Conservation (phyloP, 805 yeast species). For the Blastobotrys peoriensis region DNA sequence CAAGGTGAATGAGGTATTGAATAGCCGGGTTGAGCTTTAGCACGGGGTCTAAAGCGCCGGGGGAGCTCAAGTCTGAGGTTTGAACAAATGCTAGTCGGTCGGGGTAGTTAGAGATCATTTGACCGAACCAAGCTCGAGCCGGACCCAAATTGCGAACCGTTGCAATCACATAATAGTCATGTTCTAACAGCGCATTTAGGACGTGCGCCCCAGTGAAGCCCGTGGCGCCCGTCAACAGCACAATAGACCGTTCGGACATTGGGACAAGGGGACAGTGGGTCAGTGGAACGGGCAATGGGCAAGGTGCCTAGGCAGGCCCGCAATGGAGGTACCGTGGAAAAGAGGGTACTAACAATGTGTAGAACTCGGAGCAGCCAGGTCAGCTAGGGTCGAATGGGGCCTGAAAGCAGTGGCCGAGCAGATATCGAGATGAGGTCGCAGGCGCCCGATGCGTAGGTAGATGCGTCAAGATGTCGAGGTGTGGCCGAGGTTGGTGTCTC, state of each 20-base stretch:
- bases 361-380: too few species aligned
- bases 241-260: neutral
- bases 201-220: constrained; percentile 47
- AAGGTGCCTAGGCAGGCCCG: too few species aligned
- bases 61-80: constrained; percentile 40
- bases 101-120: constrained; percentile 27
- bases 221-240: constrained; percentile 45
- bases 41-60: constrained; percentile 33
- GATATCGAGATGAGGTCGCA: too few species aligned
- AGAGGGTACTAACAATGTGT: too few species aligned
- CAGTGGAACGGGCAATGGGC: too few species aligned
- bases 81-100: constrained; percentile 37
- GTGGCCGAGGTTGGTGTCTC: too few species aligned
- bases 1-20: constrained; percentile 52
- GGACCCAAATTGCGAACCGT: constrained; percentile 39
- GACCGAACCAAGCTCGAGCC: constrained; percentile 19
- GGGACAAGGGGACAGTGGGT: too few species aligned
- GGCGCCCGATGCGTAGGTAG: too few species aligned
- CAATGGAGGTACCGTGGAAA: too few species aligned
- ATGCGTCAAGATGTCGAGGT: too few species aligned
- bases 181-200: constrained; percentile 32
- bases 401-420: too few species aligned
- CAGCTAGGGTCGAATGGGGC: too few species aligned
- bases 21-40: constrained; percentile 44
- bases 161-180: constrained; percentile 40